Conservation (phyloP, 345 rosid genomes). For the Physaria fendleri region DNA sequence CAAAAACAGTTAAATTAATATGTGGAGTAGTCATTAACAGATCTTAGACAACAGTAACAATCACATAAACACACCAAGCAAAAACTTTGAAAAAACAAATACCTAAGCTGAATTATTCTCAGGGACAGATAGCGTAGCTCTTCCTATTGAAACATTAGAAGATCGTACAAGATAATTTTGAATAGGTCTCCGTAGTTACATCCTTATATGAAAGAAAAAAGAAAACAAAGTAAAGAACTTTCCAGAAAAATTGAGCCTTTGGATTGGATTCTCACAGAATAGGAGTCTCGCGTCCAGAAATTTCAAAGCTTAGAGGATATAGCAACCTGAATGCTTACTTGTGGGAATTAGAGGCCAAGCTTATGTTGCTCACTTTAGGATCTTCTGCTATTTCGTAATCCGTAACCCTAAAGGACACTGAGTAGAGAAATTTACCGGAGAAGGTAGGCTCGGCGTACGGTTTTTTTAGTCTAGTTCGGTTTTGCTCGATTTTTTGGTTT, state of each 20-base stretch:
- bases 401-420: constrained; percentile 33
- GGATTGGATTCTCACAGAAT: not conserved
- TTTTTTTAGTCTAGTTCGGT: too few relatives aligned
- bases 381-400: constrained; percentile 7
- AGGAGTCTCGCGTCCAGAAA: not conserved
- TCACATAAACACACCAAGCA: not conserved
- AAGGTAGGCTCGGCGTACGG: too few relatives aligned
- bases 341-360: constrained; percentile 38
- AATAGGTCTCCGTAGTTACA: too few relatives aligned
- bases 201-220: too few relatives aligned
- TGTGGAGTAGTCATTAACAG: not conserved
- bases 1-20: not conserved
- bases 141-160: not conserved
- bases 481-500: too few relatives aligned
- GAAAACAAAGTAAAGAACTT: not conserved
- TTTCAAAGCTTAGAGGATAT: not conserved
- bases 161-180: too few relatives aligned
- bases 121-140: not conserved
- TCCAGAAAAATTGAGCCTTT: not conserved
- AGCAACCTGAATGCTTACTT: too few relatives aligned
- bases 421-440: too few relatives aligned
- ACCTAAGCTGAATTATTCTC: not conserved
- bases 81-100: not conserved
- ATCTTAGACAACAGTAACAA: not conserved
- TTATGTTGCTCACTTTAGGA: constrained; percentile 56